Conservation (phyloP, 441 rosid species). For the Omphalea diandra region DNA sequence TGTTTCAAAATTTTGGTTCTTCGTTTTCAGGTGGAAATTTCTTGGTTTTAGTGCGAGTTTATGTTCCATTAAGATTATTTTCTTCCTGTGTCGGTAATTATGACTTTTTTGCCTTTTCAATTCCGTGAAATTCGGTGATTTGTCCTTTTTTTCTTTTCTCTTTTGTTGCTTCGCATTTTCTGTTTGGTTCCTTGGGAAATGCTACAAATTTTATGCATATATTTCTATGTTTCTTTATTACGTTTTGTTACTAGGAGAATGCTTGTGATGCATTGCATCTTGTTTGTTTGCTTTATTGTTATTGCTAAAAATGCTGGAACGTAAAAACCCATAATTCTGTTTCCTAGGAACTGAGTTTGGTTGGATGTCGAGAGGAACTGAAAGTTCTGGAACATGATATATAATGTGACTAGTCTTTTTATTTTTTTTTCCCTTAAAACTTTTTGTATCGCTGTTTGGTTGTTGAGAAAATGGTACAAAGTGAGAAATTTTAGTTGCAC, state of each 20-base stretch:
- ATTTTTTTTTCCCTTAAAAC: background rate
- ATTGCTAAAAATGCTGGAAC: too few species aligned
- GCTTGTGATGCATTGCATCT: background rate
- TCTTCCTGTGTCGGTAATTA: background rate
- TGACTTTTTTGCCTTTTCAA: background rate
- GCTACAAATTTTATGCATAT: background rate
- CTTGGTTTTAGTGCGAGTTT: background rate
- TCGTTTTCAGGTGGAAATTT: too few species aligned
- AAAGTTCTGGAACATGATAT: background rate
- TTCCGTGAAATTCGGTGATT: background rate
- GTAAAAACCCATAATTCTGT: too few species aligned
- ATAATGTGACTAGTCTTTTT: background rate
- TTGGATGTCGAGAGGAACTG: too few species aligned
- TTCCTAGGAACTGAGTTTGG: too few species aligned
- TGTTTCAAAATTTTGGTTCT: too few species aligned
- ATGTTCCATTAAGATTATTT: background rate
- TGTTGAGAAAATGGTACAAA: background rate
- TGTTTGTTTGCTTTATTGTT: background rate
- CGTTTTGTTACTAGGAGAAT: background rate
- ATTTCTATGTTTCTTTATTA: background rate
- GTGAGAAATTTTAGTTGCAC: background rate
- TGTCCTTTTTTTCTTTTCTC: background rate
- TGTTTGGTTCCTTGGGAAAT: slow-evolving; percentile 8
- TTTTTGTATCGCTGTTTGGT: background rate
- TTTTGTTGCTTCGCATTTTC: background rate